Evolutionary conservation across 768 basidiomycete species (phyloP), one percentile per base, ranked within the genome.

Genomic region (Amanita pseudoporphyria): DNA sequence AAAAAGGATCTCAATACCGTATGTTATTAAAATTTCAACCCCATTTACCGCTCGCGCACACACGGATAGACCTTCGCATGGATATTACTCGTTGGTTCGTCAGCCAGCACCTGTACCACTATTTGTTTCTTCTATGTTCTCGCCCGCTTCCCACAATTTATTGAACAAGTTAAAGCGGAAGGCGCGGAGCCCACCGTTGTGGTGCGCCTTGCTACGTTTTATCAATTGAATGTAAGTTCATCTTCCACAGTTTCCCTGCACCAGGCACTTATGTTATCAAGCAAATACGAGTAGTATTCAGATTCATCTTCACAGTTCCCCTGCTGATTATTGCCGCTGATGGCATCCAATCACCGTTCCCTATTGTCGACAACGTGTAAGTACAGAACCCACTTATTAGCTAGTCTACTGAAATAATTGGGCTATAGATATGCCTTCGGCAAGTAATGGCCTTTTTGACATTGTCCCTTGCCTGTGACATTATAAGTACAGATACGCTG

Each of bases 171-270:
- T 52, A 85, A 82, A 60, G 68, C 70, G 3, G 87, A 83, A 53
- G 84, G 88, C 12, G 88, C 84, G 0, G 78, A 80, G 37, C 82
- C 85, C 6, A 76, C 76, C 30, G 82, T 91, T 6, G 82, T 91
- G 43, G 73, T 87, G 13, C 71, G 87, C 39, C 71, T 91, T 3
- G 67, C 78, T 21, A 86, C 79, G 3, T 91, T 88, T 59, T 86
- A 82, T 60, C 75, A 85, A 51, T 68, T 90, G 10, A 91, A 91
- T 59, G 88, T 89, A 53, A 53, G 87, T 58, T 4, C 30, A 30
- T 36, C 1, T 40, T 7, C 39, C 41, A 18, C n/a, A 39, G 16
- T 26, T 31, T 21, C 7, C 7, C 13, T 24, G 14, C 7, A 22
- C 36, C n/a, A 26, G 30, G 14, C 26, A 12, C 30, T 21, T 3